Evolutionary conservation across 306 rosid genomes (phyloP).

Genomic region (Sphenostylis stenocarpa): DNA sequence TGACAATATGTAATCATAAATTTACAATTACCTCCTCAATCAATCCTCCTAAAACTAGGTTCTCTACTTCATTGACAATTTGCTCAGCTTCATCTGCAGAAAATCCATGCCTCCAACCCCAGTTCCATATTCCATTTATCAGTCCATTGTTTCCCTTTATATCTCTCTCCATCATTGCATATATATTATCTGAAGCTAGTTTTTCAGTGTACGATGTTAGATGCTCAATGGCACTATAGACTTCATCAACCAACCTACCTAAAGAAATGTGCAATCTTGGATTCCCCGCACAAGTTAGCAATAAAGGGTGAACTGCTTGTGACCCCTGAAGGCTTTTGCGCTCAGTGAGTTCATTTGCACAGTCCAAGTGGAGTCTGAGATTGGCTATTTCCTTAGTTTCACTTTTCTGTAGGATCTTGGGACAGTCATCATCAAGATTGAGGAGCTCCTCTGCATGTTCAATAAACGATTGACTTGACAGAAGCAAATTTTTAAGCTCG

Average conservation of each 20-base stretch:
- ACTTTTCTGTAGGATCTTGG: slow-evolving; percentile 39
- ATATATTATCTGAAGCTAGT: slow-evolving; percentile 42
- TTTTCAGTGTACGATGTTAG: slow-evolving; percentile 46
- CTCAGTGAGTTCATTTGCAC: slow-evolving; percentile 69
- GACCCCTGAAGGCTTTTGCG: slow-evolving; percentile 47
- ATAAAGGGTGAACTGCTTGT: slow-evolving; percentile 44
- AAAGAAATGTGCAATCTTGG: slow-evolving; percentile 46
- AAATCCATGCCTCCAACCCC: slow-evolving; percentile 72
- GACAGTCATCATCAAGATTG: slow-evolving; percentile 45
- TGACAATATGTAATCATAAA: slow-evolving; percentile 36
- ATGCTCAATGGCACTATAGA: slow-evolving; percentile 46
- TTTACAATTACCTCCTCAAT: slow-evolving; percentile 69
- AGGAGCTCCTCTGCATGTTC: slow-evolving; percentile 60
- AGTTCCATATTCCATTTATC: slow-evolving; percentile 73
- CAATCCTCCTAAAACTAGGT: slow-evolving; percentile 56
- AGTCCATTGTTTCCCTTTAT: slow-evolving; percentile 54
- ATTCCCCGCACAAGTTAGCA: slow-evolving; percentile 39
- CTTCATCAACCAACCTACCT: slow-evolving; percentile 60
- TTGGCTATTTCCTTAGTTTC: slow-evolving; percentile 29
- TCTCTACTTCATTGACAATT: slow-evolving; percentile 64
- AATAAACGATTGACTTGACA: slow-evolving; percentile 64
- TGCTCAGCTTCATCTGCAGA: slow-evolving; percentile 70
- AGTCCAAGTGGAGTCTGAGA: slow-evolving; percentile 51
- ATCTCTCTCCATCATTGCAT: slow-evolving; percentile 69
- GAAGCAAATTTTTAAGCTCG: slow-evolving; percentile 52